Evolutionary conservation across 176 grass and related monocot species (phyloP), one percentile per base, ranked within the genome.

Genomic region (Secale cereale): DNA sequence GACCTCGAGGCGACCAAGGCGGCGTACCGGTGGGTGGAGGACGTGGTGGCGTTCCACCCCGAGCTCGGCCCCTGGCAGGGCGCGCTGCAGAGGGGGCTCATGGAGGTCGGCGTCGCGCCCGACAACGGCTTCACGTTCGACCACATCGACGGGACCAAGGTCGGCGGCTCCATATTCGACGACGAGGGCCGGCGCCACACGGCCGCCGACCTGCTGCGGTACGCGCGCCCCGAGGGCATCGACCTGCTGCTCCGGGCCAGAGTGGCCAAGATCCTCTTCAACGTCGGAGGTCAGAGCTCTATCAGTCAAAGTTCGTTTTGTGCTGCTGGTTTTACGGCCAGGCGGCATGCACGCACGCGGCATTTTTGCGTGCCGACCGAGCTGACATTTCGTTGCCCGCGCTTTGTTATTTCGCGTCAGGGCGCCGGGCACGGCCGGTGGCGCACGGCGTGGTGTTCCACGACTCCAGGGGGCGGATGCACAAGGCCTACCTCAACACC

Each of bases 11-110:
- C 82, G 8, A 17, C 86, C 60, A 39, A 48, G 78, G 87, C 59
- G 28, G 94, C 95, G 36, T 98, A 93, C 89, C 79, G 71, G 41
- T 97, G 94, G 94, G 91, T 97, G 77, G 94, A 94, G 78, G 61
- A 81, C 45, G 88, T 83, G 10, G 90, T 97, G 46, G 90, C 90
- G 63, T 97, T 90, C 57, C 79, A 90, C 65, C 89, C 91, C 65
- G 59, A 82, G 82, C 25, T 94, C 10, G 84, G 83, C 0, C 91
- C 85, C 5, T 94, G 89, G 94, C 87, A 92, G 52, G 61, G 85
- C 62, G 87, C 92, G 64, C 23, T 97, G 15, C 78, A 91, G 86
- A 39, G 80, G n/a, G 94, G 89, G 16, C 66, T 94, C 40, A 19
- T 94, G 40, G 89, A 97, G 77, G 71, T 76, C 31, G 89, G 94